Base-by-base conservation (phyloP, 345 rosid species). In the Punica granatum region DNA sequence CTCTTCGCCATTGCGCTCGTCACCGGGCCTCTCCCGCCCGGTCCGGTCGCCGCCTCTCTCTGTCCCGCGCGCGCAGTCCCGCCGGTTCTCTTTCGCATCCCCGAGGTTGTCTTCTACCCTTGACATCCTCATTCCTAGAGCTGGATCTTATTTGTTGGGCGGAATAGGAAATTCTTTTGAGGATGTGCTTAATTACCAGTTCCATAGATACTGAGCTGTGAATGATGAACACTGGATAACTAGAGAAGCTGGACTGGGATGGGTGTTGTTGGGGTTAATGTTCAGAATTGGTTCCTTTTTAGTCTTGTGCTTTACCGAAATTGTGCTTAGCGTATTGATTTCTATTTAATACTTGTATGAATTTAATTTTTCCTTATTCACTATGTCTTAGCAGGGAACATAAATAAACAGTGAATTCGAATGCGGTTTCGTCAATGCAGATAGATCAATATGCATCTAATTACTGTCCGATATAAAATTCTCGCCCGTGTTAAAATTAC, bases 31-130 rank as follows among this genome's bases (percentile, higher is more conserved):
- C 25, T 84, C 94, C 58, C 94, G 94, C 49, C 67, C 65, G 32
- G 69, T 89, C 83, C 92, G 95, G 32, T 86, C 89, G 26, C 69
- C 86, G 19, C 73, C 86, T 35, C 56, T 77, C 62, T 70, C 87
- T 63, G 41, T 85, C 6, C 79, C 91, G n/a, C 90, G 92, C 74
- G 73, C 49, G 21, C 84, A 73, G 23, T 76, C 86, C 54, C 92
- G 92, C 73, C 88, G 88, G 69, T 23, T 84, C 58, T 81, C 92
- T 69, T 83, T 85, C 67, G 72, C 75, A 30, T 72, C 84, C 51
- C 82, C 90, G 67, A 89, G 97, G 96, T 90, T 73, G 43, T 65
- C 10, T 48, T 37, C 34, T 21, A 59, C 49, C 60, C 41, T 51
- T 32, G 32, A 37, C 5, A 49, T n/a, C 44, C 11, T 21, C 26